Conservation (phyloP, 768 basidiomycete genomes). For the Leccinum broughii region DNA sequence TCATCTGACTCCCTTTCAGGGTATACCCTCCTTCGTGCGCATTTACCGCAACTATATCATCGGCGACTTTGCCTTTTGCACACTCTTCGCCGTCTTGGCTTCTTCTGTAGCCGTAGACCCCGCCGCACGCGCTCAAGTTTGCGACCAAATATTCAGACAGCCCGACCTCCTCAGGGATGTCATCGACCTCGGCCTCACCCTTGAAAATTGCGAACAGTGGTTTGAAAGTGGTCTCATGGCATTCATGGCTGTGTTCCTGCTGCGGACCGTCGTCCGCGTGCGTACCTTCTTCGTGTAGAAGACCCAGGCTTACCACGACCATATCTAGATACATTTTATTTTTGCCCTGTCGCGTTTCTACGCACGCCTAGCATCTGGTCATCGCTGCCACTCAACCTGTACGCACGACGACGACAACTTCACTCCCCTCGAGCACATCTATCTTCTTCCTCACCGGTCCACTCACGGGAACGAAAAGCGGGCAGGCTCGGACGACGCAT, state of each 20-base stretch:
- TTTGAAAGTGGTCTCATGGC: constrained; percentile 65
- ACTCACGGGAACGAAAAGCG: constrained; percentile 10
- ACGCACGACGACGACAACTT: constrained; percentile 24
- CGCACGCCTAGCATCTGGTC: constrained; percentile 50
- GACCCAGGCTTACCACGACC: constrained; percentile 3
- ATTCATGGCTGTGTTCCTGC: constrained; percentile 55
- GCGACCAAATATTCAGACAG: constrained; percentile 74
- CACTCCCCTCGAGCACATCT: constrained; percentile 56
- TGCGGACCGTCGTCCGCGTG: constrained; percentile 68
- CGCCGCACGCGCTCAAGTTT: constrained; percentile 57
- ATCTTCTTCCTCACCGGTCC: constrained; percentile 48
- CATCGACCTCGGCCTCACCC: constrained; percentile 67
- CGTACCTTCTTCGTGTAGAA: constrained; percentile 28
- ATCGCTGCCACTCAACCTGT: constrained; percentile 13
- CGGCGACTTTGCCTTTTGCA: constrained; percentile 73
- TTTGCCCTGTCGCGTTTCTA: constrained; percentile 71
- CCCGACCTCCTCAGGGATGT: constrained; percentile 73
- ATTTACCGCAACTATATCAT: constrained; percentile 83
- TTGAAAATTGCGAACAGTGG: constrained; percentile 83
- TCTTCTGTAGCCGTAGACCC: constrained; percentile 60
- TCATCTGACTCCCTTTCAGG: constrained; percentile 38
- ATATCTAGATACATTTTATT: constrained; percentile 68
- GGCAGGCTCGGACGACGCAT: constrained; percentile 1
- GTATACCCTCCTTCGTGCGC: constrained; percentile 62
- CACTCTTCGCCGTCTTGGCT: constrained; percentile 54